Evolutionary conservation across 2,329 filamentous ascomycete genomes (phyloP).

Genomic region (Thermoascus crustaceus): DNA sequence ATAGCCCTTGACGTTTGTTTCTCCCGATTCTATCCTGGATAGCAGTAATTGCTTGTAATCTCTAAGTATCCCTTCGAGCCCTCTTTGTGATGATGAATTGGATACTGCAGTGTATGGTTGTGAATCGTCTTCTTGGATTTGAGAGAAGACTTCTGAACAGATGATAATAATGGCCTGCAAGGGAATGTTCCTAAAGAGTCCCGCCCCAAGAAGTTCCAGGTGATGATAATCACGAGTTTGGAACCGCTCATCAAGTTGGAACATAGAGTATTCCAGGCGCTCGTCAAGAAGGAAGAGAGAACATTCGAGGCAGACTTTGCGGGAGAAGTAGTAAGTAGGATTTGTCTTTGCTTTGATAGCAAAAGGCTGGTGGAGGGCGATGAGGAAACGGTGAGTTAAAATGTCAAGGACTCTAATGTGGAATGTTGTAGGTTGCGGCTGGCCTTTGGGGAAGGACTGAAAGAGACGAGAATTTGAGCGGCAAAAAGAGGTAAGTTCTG

Average conservation of each 20-base stretch:
- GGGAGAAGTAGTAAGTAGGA: slow-evolving; percentile 7
- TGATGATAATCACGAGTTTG: background rate
- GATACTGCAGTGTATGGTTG: too few relatives aligned
- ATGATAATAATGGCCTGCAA: slow-evolving; percentile 7
- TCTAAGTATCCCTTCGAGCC: too few relatives aligned
- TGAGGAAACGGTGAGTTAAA: slow-evolving; percentile 8
- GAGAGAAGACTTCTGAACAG: slow-evolving; percentile 6
- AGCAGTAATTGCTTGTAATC: too few relatives aligned
- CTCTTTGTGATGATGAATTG: too few relatives aligned
- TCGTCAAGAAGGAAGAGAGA: slow-evolving; percentile 6
- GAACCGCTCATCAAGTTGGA: slow-evolving; percentile 6
- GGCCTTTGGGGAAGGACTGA: too few relatives aligned
- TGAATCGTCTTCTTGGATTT: slow-evolving; percentile 8
- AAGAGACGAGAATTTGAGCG: too few relatives aligned
- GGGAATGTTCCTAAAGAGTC: slow-evolving; percentile 5
- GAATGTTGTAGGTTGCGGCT: slow-evolving; percentile 1
- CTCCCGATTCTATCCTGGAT: too few relatives aligned
- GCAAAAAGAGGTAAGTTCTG: slow-evolving; percentile 30
- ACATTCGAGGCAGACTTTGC: slow-evolving; percentile 6
- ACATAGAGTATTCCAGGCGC: slow-evolving; percentile 5
- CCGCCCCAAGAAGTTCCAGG: slow-evolving; percentile 5
- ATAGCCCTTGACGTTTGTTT: slow-evolving; percentile 11
- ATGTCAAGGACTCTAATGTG: slow-evolving; percentile 7
- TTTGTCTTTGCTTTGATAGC: slow-evolving; percentile 4
- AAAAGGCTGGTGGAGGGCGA: slow-evolving; percentile 9